Conservation (phyloP, 164 flowering plant genomes). For the Vitis labrusca region DNA sequence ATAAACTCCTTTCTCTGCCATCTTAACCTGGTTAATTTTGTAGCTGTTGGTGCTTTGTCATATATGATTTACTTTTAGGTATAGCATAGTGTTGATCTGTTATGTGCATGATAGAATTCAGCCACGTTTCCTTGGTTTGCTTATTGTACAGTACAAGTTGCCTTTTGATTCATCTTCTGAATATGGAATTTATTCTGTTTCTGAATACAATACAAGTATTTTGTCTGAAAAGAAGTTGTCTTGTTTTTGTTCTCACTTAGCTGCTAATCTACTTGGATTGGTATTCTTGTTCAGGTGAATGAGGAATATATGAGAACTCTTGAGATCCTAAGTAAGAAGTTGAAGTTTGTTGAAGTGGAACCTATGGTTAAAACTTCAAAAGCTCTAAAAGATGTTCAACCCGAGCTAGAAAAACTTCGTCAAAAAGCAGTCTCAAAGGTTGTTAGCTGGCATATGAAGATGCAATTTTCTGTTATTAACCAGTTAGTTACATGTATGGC, state of each 20-base stretch:
- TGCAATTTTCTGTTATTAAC: slow-evolving; percentile 4
- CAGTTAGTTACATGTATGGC: background rate
- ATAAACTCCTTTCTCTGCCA: background rate
- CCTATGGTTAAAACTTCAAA: slow-evolving; percentile 75
- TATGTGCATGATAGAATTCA: background rate
- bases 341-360: slow-evolving; percentile 84
- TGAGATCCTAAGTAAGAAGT: slow-evolving; percentile 85
- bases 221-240: too few relatives aligned
- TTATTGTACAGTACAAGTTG: too few relatives aligned
- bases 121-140: too few relatives aligned
- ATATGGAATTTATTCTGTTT: background rate
- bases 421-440: slow-evolving; percentile 98
- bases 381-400: slow-evolving; percentile 95
- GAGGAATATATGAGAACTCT: slow-evolving; percentile 92
- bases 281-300: slow-evolving; percentile 65
- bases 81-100: background rate
- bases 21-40: background rate
- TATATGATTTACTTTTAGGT: background rate
- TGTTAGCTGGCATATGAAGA: slow-evolving; percentile 5
- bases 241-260: background rate
- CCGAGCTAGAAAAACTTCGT: slow-evolving; percentile 92
- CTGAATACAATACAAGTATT: background rate
- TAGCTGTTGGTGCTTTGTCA: background rate
- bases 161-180: too few relatives aligned
- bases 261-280: slow-evolving; percentile 7